Base-by-base conservation (phyloP, 1,284 basidiomycete genomes). In the Anthracocystis panici-leucophaei region DNA sequence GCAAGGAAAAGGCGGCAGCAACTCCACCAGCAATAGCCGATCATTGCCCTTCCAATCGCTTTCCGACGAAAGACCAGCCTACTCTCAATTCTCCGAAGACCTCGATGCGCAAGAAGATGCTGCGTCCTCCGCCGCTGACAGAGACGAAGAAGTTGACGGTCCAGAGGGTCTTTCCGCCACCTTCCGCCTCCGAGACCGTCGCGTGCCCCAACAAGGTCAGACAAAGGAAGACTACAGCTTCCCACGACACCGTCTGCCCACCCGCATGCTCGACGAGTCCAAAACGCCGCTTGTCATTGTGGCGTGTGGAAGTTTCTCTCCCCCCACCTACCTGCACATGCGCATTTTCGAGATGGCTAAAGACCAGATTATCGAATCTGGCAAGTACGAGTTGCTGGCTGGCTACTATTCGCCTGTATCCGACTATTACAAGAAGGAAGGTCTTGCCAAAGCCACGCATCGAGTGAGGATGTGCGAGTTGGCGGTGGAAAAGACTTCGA, bases 321-420 rank as follows among this genome's bases (percentile, higher is more conserved):
- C 88, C 1, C 88, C 88, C 6, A 89, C 88, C 2, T 89, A 89
- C 71, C 86, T 89, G 35, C 88, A 89, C 71, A 76, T 89, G 83
- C 92, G 95, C 65, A 97, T 97, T 93, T 97, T 97, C 86, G 95
- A 97, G 86, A 97, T 97, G 95, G 95, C 95, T 63, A 93, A 92
- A 87, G 95, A 97, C 87, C 95, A 94, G 82, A 90, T 94, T 65
- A 90, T 94, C 57, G 95, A 97, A 84, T 93, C 93, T 80, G 94
- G 93, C 71, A 90, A 94, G 76, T 96, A 93, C 83, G 95, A 97
- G 87, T 91, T 97, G 79, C 89, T 97, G 79, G 95, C 93, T 23
- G 94, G 93, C 1, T 97, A 97, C 87, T 91, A 97, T 82, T 95
- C 93, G 82, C 95, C 95, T 40, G 95, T 97, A 8, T 82, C 80